A percentile compares a stretch with the other conserved stretches of the same genome.
Evolutionary conservation across 176 grass and related monocot species (phyloP).

Genomic region (Secale cereale): DNA sequence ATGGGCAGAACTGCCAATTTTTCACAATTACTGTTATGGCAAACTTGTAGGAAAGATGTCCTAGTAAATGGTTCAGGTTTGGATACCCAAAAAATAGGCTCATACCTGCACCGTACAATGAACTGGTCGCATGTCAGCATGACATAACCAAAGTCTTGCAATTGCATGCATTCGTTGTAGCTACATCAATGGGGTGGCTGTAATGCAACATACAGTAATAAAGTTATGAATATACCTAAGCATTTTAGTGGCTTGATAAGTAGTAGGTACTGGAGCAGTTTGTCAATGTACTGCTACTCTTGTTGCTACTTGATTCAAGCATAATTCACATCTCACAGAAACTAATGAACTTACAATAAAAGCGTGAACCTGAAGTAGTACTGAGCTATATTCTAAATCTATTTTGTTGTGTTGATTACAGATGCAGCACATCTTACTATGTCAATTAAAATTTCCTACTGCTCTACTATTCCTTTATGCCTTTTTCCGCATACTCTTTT

Average conservation of each 20-base stretch:
- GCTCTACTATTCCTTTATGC: neutral
- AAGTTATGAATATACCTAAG: neutral
- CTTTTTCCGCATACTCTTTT: neutral
- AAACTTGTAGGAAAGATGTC: constrained; percentile 7
- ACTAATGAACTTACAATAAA: neutral
- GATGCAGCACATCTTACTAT: neutral
- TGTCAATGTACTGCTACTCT: neutral
- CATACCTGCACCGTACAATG: neutral
- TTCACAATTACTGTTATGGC: neutral
- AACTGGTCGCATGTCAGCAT: neutral
- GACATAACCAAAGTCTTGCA: neutral
- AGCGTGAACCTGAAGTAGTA: neutral
- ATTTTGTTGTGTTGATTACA: neutral
- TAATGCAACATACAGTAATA: neutral
- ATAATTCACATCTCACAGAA: neutral
- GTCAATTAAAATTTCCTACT: neutral
- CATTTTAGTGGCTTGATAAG: neutral
- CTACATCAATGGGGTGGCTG: neutral
- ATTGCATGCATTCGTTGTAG: neutral
- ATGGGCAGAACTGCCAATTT: neutral
- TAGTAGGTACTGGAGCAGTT: neutral
- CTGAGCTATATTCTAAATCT: neutral
- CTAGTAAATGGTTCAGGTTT: neutral
- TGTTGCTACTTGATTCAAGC: neutral
- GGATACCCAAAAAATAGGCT: neutral